Evolutionary conservation across 2,329 filamentous ascomycete species (phyloP).

Genomic region (Dendryphion nanum): DNA sequence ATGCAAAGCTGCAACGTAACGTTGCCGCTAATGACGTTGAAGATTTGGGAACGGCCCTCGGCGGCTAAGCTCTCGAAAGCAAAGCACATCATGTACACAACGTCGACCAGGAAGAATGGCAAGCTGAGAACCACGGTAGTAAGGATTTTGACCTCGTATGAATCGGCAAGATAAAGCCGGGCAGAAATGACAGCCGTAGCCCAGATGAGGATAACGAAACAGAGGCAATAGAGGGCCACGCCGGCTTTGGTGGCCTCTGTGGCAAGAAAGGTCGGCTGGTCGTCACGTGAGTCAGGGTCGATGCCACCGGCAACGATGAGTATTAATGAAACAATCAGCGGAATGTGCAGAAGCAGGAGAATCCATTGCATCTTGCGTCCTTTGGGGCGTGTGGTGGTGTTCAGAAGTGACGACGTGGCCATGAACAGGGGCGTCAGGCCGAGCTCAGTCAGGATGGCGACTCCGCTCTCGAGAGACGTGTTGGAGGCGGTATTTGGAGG

Average conservation of each 20-base stretch:
- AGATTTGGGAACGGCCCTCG: conserved; percentile 20
- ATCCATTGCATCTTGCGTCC: conserved; percentile 40
- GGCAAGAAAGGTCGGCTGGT: conserved; percentile 26
- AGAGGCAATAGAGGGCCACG: conserved; percentile 31
- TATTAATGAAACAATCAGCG: conserved; percentile 32
- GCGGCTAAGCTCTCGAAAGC: conserved; percentile 29
- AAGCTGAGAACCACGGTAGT: conserved; percentile 36
- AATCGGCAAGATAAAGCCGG: conserved; percentile 31
- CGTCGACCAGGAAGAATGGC: conserved; percentile 36
- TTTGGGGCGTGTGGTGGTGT: conserved; percentile 32
- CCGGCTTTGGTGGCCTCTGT: conserved; percentile 36
- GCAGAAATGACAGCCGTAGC: conserved; percentile 36
- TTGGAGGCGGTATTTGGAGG: conserved; percentile 20
- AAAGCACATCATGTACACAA: conserved; percentile 40
- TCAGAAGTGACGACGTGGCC: conserved; percentile 33
- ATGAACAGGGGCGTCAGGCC: conserved; percentile 36
- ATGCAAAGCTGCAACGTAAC: conserved; percentile 37
- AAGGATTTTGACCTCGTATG: conserved; percentile 33
- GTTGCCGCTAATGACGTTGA: conserved; percentile 36
- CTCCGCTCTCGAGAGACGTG: conserved; percentile 29
- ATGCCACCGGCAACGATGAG: conserved; percentile 37
- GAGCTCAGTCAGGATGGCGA: conserved; percentile 37
- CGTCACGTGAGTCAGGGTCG: conserved; percentile 31
- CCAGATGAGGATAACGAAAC: conserved; percentile 34
- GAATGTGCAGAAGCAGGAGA: conserved; percentile 30